Conservation (phyloP, 208 protist genomes). For the Leishmania braziliensis region DNA sequence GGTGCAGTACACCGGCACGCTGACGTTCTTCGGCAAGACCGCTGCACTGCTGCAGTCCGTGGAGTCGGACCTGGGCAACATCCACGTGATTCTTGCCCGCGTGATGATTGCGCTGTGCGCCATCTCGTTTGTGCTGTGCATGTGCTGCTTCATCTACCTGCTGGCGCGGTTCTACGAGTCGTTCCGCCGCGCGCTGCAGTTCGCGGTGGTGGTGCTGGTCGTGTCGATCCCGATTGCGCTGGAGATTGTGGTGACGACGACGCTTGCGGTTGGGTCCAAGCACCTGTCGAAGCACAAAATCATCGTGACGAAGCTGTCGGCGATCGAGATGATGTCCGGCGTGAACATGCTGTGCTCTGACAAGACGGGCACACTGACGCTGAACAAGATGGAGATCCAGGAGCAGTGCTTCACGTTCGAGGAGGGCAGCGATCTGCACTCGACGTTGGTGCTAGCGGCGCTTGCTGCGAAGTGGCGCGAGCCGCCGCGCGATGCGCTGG, state of each 20-base stretch:
- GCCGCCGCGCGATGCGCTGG: constrained; percentile 87
- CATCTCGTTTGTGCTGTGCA: constrained; percentile 68
- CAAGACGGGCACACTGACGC: constrained; percentile 95
- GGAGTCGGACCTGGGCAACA: constrained; percentile 79
- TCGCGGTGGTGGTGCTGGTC: constrained; percentile 89
- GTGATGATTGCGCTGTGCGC: constrained; percentile 71
- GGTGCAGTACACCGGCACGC: constrained; percentile 87
- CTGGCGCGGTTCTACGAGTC: constrained; percentile 66
- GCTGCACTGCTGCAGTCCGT: constrained; percentile 88
- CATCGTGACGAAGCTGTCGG: constrained; percentile 93
- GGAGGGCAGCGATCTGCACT: constrained; percentile 59
- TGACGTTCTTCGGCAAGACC: constrained; percentile 95
- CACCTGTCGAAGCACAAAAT: constrained; percentile 93
- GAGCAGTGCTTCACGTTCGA: constrained; percentile 77
- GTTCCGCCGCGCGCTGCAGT: constrained; percentile 71
- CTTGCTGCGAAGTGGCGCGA: constrained; percentile 92
- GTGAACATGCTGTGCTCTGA: constrained; percentile 95
- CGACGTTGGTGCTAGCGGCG: constrained; percentile 70
- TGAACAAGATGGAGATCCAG: constrained; percentile 93
- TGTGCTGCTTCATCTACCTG: constrained; percentile 82
- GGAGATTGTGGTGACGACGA: constrained; percentile 87
- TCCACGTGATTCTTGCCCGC: constrained; percentile 57
- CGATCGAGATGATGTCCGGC: constrained; percentile 91
- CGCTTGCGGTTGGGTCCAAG: constrained; percentile 90
- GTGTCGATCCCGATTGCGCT: constrained; percentile 93